Percentiles rank a stretch among this genome's conserved stretches.
phyloP scores from a whole-genome alignment of 163 green algal genomes.

The Volvox carteri region DNA sequence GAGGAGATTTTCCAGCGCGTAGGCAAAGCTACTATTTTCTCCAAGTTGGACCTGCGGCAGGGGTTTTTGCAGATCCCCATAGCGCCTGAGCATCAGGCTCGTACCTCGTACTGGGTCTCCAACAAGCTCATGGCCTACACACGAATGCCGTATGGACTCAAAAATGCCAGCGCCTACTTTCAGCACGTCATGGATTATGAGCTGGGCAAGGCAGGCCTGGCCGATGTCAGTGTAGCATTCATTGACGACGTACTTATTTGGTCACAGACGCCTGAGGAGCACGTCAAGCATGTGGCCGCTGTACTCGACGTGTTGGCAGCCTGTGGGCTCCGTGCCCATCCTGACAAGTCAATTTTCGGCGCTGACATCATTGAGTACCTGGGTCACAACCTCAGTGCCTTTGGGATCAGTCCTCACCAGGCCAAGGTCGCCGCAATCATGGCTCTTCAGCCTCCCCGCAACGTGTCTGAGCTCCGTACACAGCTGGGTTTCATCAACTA shows the following conservation, averaged over 20 bases:
- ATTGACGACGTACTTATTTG: slow-evolving; percentile 33
- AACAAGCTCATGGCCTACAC: too few species aligned
- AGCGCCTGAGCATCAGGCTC: slow-evolving; percentile 1
- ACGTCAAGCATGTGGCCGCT: slow-evolving; percentile 50
- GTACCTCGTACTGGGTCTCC: slow-evolving; percentile 54
- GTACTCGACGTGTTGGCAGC: slow-evolving; percentile 26
- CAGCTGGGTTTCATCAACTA: slow-evolving; percentile 52
- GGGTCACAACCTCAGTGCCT: slow-evolving; percentile 23
- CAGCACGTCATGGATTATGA: too few species aligned
- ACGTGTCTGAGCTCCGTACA: slow-evolving; percentile 27
- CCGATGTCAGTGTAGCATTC: not conserved
- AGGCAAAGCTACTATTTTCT: not conserved
- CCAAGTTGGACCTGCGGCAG: slow-evolving; percentile 37
- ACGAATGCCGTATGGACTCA: too few species aligned
- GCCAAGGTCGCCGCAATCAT: slow-evolving; percentile 48
- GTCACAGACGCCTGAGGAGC: slow-evolving; percentile 29
- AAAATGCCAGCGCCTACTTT: too few species aligned
- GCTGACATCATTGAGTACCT: slow-evolving; percentile 27
- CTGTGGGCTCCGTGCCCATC: slow-evolving; percentile 32
- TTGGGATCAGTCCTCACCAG: slow-evolving; percentile 22
- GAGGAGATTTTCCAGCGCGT: slow-evolving; percentile 45
- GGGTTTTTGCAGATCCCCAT: slow-evolving; percentile 60
- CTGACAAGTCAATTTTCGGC: slow-evolving; percentile 40
- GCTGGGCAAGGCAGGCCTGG: not conserved
- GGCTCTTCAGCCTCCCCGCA: slow-evolving; percentile 25